Evolutionary conservation across 2,329 filamentous ascomycete species (phyloP), one percentile per base, ranked within the genome.

Genomic region (Exophiala sp.): DNA sequence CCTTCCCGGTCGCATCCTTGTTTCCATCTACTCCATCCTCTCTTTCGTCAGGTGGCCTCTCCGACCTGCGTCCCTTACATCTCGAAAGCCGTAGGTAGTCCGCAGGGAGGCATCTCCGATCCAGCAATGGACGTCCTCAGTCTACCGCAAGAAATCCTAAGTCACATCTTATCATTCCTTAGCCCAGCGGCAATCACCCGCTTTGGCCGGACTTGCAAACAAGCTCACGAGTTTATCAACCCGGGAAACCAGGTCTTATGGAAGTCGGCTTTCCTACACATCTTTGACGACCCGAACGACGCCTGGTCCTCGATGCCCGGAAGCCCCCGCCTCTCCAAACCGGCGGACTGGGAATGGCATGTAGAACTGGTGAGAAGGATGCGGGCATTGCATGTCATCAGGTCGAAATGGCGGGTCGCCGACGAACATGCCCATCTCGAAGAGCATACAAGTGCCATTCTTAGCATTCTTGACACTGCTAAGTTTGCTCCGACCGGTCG

Each of bases 401-500:
- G 41, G 11, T 44, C 32, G 5, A 46, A 46, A 32, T 43, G 37
- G 38, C 38, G 34, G n/a, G 46, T 38, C 27, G 19, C 37, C 14
- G 34, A 46, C 18, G 27, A 24, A 5, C 32, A 34, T 1, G 13
- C 11, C 43, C 21, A 32, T 23, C 37, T 38, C 13, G 38, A 51
- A 29, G 30, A 47, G 4, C 27, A 56, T 14, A 34, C 59, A 32
- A 38, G 45, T 11, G 34, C 57, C 11, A 27, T 60, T 7, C 53
- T 60, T 16, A 54, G 48, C 37, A 58, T 60, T n/a, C 40, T 59
- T 29, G 58, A 60, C 24, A 60, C 58, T 9, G 55, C 58, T 10
- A 59, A 58, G 34, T 48, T 52, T n/a, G 29, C 43, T 18, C 57
- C 48, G 19, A 53, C 47, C 22, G 18, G 55, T 2, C 43, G 44